Evolutionary conservation across 2,329 filamentous ascomycete species (phyloP).

Genomic region (Aotearoamyces nothofagi): DNA sequence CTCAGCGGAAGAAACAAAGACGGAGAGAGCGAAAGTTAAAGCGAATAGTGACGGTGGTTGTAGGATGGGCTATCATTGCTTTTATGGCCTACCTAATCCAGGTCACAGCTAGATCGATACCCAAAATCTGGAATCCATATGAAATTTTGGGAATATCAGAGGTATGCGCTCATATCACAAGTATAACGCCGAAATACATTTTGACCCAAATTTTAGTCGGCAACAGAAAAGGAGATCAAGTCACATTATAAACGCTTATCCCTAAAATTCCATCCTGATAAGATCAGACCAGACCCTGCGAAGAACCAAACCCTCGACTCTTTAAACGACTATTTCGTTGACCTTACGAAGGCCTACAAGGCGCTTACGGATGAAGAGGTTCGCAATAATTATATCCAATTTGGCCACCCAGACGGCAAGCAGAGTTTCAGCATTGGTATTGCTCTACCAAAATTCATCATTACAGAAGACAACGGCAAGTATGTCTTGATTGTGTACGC

Average conservation of each 20-base stretch:
- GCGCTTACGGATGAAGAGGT: slow-evolving; percentile 93
- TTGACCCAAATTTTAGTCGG: slow-evolving; percentile 36
- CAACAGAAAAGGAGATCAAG: slow-evolving; percentile 83
- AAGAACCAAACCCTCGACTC: slow-evolving; percentile 82
- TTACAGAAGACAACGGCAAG: slow-evolving; percentile 88
- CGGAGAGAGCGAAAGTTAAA: slow-evolving; percentile 82
- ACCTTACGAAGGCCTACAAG: slow-evolving; percentile 96
- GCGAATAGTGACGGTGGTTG: slow-evolving; percentile 58
- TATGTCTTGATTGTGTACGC: slow-evolving; percentile 89
- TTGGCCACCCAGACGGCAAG: slow-evolving; percentile 93
- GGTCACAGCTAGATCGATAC: slow-evolving; percentile 53
- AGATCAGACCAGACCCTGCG: slow-evolving; percentile 63
- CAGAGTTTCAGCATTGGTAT: slow-evolving; percentile 98
- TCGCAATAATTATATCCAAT: slow-evolving; percentile 92
- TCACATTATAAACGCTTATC: slow-evolving; percentile 79
- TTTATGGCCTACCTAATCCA: slow-evolving; percentile 87
- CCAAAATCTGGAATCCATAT: slow-evolving; percentile 93
- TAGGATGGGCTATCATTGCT: slow-evolving; percentile 72
- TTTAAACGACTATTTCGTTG: slow-evolving; percentile 80
- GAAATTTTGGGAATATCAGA: slow-evolving; percentile 80
- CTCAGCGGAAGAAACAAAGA: slow-evolving; percentile 73
- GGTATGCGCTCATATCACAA: slow-evolving; percentile 28
- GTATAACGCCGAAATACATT: slow-evolving; percentile 4
- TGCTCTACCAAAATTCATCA: slow-evolving; percentile 80
- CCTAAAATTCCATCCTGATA: slow-evolving; percentile 83